Conservation (phyloP, 768 basidiomycete species). For the Hortiboletus flavorubellus region DNA sequence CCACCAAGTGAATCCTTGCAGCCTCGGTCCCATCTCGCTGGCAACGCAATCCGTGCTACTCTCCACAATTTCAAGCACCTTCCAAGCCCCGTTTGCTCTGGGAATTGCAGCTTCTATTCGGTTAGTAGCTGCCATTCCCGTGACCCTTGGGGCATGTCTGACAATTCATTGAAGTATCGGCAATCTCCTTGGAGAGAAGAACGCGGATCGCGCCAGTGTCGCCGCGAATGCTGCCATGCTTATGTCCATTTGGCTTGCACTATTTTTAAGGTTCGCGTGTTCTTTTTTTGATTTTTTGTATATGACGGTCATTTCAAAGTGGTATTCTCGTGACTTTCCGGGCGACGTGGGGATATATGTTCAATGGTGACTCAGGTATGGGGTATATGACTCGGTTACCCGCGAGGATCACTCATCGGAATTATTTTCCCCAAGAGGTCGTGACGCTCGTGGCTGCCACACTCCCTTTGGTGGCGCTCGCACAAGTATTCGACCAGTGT, state of each 20-base stretch:
- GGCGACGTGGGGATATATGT: conserved; percentile 67
- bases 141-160: not conserved
- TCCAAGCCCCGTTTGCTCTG: conserved; percentile 80
- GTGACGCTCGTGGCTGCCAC: conserved; percentile 50
- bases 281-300: not conserved
- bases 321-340: conserved; percentile 57
- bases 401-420: not conserved
- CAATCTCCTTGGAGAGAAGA: conserved; percentile 81
- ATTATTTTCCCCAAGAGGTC: conserved; percentile 16
- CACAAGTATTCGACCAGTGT: conserved; percentile 81
- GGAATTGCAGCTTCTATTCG: conserved; percentile 83
- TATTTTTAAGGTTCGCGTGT: conserved; percentile 52
- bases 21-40: conserved; percentile 74
- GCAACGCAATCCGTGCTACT: conserved; percentile 88
- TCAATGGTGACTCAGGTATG: conserved; percentile 63
- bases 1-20: conserved; percentile 31
- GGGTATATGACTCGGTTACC: not conserved
- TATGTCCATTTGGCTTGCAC: conserved; percentile 57
- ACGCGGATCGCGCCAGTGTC: conserved; percentile 66
- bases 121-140: conserved; percentile 37
- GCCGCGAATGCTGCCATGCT: conserved; percentile 65
- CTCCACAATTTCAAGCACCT: conserved; percentile 69
- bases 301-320: conserved; percentile 29
- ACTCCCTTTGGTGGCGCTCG: conserved; percentile 71
- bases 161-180: conserved; percentile 56